Evolutionary conservation across 306 rosid genomes (phyloP).

Genomic region (Quercus rubra): DNA sequence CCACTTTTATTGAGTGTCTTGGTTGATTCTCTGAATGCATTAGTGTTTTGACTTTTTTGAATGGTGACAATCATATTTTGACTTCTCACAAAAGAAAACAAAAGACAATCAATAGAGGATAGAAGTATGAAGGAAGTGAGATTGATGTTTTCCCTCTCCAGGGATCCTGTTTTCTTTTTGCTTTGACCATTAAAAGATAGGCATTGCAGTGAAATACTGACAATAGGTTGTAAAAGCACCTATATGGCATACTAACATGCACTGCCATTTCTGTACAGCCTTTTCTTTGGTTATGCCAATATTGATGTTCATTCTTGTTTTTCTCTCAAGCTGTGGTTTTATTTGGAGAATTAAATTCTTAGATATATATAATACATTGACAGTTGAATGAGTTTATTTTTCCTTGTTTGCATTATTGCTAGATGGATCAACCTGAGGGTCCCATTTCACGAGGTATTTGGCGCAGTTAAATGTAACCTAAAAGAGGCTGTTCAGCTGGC

Average conservation of each 20-base stretch:
- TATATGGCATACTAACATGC: neutral
- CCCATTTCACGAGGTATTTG: conserved; percentile 25
- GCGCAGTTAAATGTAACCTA: conserved; percentile 21
- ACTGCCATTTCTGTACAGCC: neutral
- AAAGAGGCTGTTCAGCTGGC: conserved; percentile 26
- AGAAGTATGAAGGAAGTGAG: neutral
- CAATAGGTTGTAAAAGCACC: neutral
- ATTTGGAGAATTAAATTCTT: neutral
- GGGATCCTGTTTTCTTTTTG: neutral
- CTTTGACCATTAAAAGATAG: neutral
- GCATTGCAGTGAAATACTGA: neutral
- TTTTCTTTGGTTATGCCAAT: neutral
- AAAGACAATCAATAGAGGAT: neutral
- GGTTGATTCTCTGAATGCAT: neutral
- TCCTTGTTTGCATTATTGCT: neutral
- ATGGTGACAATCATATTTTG: neutral
- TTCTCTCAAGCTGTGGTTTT: neutral
- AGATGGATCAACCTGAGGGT: conserved; percentile 31
- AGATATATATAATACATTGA: neutral
- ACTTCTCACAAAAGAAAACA: neutral
- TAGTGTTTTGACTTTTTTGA: neutral
- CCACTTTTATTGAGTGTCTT: neutral
- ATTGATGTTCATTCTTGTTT: neutral
- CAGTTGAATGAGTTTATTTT: neutral
- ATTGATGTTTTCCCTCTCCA: neutral